phyloP scores from a whole-genome alignment of 139 green algal species.

The Bryopsis sp. region DNA sequence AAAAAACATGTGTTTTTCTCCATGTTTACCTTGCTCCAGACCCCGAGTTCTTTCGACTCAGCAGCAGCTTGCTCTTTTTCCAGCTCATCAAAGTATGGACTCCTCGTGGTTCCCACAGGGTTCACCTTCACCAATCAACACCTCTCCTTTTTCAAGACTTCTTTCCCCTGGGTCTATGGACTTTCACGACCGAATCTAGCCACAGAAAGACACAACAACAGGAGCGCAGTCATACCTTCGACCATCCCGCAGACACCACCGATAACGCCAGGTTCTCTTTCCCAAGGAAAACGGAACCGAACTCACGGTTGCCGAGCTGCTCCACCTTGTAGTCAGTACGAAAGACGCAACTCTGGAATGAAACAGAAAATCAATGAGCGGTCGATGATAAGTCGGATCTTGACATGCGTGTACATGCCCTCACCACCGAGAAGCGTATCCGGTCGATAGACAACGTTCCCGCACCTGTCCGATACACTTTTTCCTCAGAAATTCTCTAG shows the following conservation, averaged over 20 bases:
- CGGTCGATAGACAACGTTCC: too few species aligned
- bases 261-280: conserved; percentile 70
- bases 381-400: neutral
- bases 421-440: too few species aligned
- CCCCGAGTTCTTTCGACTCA: conserved; percentile 47
- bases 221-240: conserved; percentile 48
- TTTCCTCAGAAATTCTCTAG: conserved; percentile 84
- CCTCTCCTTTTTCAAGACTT: too few species aligned
- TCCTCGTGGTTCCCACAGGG: conserved; percentile 49
- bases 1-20: too few species aligned
- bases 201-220: neutral
- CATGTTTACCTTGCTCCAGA: conserved; percentile 85
- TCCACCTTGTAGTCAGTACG: conserved; percentile 86
- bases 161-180: too few species aligned
- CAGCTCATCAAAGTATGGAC: conserved; percentile 75
- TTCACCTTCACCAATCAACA: conserved; percentile 37
- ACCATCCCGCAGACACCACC: conserved; percentile 65
- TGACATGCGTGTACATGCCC: too few species aligned
- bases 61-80: conserved; percentile 57
- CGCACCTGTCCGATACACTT: conserved; percentile 75
- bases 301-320: conserved; percentile 70
- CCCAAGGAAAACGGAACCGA: conserved; percentile 81
- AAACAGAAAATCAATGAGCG: neutral
- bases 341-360: conserved; percentile 66
- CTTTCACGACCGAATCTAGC: neutral